Base-by-base conservation (phyloP, 371 early-diverging fungal genomes). In the Mucor lusitanicus region DNA sequence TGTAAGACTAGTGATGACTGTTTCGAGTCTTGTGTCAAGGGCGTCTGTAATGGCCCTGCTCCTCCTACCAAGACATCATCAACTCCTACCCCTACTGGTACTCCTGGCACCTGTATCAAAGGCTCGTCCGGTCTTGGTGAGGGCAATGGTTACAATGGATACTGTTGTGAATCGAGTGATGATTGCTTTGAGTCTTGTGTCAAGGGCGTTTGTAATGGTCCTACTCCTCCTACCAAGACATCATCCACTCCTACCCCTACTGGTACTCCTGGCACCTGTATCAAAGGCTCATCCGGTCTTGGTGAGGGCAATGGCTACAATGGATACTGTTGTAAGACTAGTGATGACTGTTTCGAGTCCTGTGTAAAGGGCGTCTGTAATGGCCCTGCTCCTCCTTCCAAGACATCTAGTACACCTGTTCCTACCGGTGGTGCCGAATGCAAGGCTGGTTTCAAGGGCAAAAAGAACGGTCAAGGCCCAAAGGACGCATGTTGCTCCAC, bases 221-320 rank as follows among this genome's bases (percentile, higher is more conserved):
- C 50, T 37, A 50, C 58, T 3, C 30, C 30, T 8, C 35, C 35
- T 9, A 35, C 35, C 35, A 35, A 35, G 35, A 35, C 35, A 6
- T 8, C 35, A 35, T 35, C 35, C 1, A 9, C 9, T 35, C 35
- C 35, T 6, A 35, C 35, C 35, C 7, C 35, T 35, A 35, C 35
- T 35, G 35, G 4, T 8, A 35, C 35, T 42, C 19, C 63, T 53
- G 60, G 37, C 19, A 28, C 58, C n/a, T 50, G 55, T 40, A 40
- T 57, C 44, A 3, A 42, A 25, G 67, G 67, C 3, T 32, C 35
- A 8, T 35, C 35, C 1, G 35, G 35, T 35, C 35, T 59, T 7
- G 62, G 57, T 9, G 44, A 61, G 4, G 67, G 67, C 4, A 48
- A 67, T 56, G 67, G 67, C 5, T 67, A 61, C 13, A 67, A 67